Base-by-base conservation (phyloP, 2,329 filamentous ascomycete species). In the Fusarium austroafricanum region DNA sequence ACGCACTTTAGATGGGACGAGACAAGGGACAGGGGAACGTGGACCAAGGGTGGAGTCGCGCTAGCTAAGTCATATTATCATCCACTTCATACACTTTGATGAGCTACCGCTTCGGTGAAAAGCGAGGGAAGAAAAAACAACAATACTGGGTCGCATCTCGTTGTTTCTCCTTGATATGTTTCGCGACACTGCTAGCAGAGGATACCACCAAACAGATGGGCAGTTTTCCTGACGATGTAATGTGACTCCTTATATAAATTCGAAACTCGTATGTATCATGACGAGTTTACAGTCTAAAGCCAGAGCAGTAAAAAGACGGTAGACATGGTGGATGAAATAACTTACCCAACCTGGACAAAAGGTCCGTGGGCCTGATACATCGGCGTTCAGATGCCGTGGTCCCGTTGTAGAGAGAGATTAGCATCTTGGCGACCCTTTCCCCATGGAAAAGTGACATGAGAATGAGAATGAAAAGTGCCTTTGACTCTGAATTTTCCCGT, bases 1-100 rank as follows among this genome's bases (percentile, higher is more conserved):
- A 68, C 66, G 65, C 60, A 68, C 43, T 55, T 66, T 68, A 61
- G 39, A 69, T 69, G 65, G 52, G 52, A 59, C 52, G 49, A 49
- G 55, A 69, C 55, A 66, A 51, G 55, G 46, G 51, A 54, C 55
- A 66, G 43, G 61, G 55, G 39, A 29, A 33, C 21, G 29, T 31
- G 33, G 65, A 43, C 26, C 37, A 26, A 23, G 39, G 42, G 65
- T 49, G 40, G 61, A 53, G 39, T 38, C 18, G 47, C 43, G 43
- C 61, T 55, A 53, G 55, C 52, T 55, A 55, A 61, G 44, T 61
- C 39, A 42, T 26, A 42, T 26, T 67, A 49, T 53, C 65, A 61
- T 44, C 53, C 40, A 51, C 42, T 56, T 65, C 55, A 26, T 8
- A 8, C 26, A 52, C 45, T 54, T 45, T 45, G 45, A 43, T 33